Evolutionary conservation across 805 yeast species (phyloP).

Genomic region (Yamadazyma takamatsuzukensis): DNA sequence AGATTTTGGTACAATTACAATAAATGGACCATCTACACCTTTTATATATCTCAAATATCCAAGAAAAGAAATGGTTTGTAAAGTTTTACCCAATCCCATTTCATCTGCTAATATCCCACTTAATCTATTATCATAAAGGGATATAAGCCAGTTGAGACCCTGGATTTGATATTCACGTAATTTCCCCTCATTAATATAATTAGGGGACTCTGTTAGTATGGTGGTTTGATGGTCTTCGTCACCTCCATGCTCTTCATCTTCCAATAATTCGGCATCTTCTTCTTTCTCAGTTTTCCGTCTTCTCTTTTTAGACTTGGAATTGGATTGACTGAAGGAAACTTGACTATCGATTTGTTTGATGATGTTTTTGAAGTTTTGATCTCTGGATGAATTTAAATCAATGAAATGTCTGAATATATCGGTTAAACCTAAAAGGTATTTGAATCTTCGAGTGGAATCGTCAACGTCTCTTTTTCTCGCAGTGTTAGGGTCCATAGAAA

Average conservation of each 20-base stretch:
- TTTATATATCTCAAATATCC: constrained; percentile 81
- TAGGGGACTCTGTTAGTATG: constrained; percentile 83
- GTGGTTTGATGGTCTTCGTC: constrained; percentile 48
- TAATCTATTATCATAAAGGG: constrained; percentile 80
- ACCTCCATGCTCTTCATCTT: constrained; percentile 29
- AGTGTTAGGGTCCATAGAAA: constrained; percentile 52
- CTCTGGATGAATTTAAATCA: constrained; percentile 75
- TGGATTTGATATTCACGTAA: constrained; percentile 91
- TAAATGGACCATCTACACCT: constrained; percentile 82
- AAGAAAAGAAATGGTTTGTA: constrained; percentile 89
- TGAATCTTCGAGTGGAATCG: constrained; percentile 75
- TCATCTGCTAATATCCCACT: constrained; percentile 97
- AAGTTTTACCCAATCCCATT: constrained; percentile 96
- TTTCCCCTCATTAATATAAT: constrained; percentile 63
- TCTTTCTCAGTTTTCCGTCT: constrained; percentile 72
- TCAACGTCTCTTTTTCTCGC: constrained; percentile 51
- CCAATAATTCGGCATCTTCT: constrained; percentile 80
- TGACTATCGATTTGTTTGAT: constrained; percentile 55
- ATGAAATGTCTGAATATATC: constrained; percentile 87
- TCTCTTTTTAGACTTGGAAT: constrained; percentile 27
- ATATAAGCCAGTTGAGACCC: constrained; percentile 92
- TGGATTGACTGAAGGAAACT: constrained; percentile 32
- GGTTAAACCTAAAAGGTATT: constrained; percentile 75
- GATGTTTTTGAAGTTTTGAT: constrained; percentile 61
- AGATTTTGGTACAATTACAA: constrained; percentile 91